These are phyloP conservation scores for Dalbergia cultrata DNA, from an alignment of 306 rosid species.

Conservation along the genomic window DNA sequence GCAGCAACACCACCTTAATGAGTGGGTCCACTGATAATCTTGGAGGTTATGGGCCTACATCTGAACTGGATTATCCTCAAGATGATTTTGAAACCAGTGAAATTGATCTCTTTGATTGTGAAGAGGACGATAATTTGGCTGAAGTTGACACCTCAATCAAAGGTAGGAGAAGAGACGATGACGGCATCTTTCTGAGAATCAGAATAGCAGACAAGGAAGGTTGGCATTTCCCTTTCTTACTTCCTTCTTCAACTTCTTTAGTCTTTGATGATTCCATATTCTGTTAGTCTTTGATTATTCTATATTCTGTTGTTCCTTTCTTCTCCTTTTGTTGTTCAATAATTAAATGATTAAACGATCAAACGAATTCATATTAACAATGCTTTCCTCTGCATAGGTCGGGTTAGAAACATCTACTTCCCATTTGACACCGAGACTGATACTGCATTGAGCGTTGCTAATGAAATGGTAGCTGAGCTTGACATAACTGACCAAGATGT, in stretches of 20 bases:
- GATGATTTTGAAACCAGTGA: constrained; percentile 58
- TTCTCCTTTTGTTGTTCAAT: constrained; percentile 18
- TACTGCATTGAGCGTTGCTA: constrained; percentile 83
- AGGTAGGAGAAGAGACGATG: constrained; percentile 79
- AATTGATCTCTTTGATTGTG: constrained; percentile 76
- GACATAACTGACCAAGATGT: constrained; percentile 89
- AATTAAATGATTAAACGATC: constrained; percentile 31
- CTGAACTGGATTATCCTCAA: constrained; percentile 56
- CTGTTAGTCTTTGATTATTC: constrained; percentile 33
- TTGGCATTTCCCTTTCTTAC: constrained; percentile 45
- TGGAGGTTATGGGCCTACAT: constrained; percentile 62
- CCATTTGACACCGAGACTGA: constrained; percentile 89
- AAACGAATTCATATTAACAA: constrained; percentile 26
- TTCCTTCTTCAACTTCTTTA: constrained; percentile 17
- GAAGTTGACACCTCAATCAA: constrained; percentile 73
- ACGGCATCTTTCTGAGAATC: constrained; percentile 87
- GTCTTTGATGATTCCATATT: constrained; percentile 43
- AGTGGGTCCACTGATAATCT: constrained; percentile 56
- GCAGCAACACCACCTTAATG: constrained; percentile 51
- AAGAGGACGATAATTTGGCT: constrained; percentile 71
- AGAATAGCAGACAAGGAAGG: constrained; percentile 95
- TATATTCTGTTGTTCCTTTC: constrained; percentile 22
- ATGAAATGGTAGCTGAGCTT: constrained; percentile 94
- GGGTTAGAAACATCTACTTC: constrained; percentile 92
- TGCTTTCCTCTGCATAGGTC: constrained; percentile 59